Conservation (phyloP, 257 asterid species). For the Solanum tarijense region DNA sequence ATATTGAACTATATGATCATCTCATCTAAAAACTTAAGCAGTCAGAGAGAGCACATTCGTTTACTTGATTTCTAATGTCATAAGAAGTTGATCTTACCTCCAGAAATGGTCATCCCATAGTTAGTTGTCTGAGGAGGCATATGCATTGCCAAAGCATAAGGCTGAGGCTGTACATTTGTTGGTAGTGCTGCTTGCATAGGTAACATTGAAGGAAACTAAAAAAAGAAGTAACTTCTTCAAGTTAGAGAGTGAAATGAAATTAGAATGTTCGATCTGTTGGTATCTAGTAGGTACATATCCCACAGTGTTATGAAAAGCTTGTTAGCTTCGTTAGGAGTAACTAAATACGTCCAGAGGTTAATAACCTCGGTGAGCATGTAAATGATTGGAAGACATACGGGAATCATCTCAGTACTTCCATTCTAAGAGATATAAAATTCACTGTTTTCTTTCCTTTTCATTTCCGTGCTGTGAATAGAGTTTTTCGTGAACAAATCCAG, state of each 20-base stretch:
- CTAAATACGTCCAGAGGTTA: neutral
- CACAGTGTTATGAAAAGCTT: neutral
- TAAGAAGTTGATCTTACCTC: conserved; percentile 20
- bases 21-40: neutral
- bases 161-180: conserved; percentile 20
- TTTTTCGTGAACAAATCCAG: too few species aligned
- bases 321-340: neutral
- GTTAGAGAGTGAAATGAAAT: neutral
- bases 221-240: neutral
- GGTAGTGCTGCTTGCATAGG: conserved; percentile 44
- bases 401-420: neutral
- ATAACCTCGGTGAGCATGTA: neutral
- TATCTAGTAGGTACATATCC: neutral
- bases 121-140: conserved; percentile 18
- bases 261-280: neutral
- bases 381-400: neutral
- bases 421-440: neutral
- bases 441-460: neutral
- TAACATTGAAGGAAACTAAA: conserved; percentile 52
- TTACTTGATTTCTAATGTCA: neutral
- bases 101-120: conserved; percentile 32
- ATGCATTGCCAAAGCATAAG: conserved; percentile 22
- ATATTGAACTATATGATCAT: conserved; percentile 6
- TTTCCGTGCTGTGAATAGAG: neutral
- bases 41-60: neutral